phyloP scores from a whole-genome alignment of 768 basidiomycete genomes.

The Lentinus tigrinus region DNA sequence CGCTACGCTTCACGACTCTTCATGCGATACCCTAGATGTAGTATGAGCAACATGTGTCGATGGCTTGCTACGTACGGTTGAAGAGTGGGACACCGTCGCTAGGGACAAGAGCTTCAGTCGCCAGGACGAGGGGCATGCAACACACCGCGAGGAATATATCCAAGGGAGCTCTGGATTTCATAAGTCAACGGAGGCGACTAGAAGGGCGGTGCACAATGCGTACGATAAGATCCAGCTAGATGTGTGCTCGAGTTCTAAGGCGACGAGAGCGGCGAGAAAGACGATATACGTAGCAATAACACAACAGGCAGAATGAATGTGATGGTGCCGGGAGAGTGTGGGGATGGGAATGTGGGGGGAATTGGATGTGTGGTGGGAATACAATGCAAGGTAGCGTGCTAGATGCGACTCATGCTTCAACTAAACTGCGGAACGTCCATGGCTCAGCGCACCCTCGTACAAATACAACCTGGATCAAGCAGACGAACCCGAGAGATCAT shows the following conservation, averaged over 20 bases:
- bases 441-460: constrained; percentile 15
- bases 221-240: constrained; percentile 16
- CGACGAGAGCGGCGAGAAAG: not conserved
- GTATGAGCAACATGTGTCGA: too few relatives aligned
- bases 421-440: constrained; percentile 8
- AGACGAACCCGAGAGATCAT: constrained; percentile 13
- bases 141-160: not conserved
- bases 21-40: not conserved
- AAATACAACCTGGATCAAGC: constrained; percentile 19
- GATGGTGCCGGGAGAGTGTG: not conserved
- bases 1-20: not conserved
- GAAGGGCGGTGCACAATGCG: constrained; percentile 3
- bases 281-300: constrained; percentile 19
- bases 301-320: constrained; percentile 13
- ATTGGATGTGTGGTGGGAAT: not conserved
- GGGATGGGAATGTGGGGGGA: not conserved
- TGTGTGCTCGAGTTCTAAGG: constrained; percentile 6
- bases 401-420: constrained; percentile 14
- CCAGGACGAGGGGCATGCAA: not conserved
- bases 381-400: constrained; percentile 16
- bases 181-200: constrained; percentile 6
- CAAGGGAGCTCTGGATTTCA: not conserved
- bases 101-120: not conserved
- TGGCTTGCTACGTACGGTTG: too few relatives aligned
- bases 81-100: too few relatives aligned